phyloP scores from a whole-genome alignment of 2,329 filamentous ascomycete species.

The Chrysoporthe deuterocubensis region DNA sequence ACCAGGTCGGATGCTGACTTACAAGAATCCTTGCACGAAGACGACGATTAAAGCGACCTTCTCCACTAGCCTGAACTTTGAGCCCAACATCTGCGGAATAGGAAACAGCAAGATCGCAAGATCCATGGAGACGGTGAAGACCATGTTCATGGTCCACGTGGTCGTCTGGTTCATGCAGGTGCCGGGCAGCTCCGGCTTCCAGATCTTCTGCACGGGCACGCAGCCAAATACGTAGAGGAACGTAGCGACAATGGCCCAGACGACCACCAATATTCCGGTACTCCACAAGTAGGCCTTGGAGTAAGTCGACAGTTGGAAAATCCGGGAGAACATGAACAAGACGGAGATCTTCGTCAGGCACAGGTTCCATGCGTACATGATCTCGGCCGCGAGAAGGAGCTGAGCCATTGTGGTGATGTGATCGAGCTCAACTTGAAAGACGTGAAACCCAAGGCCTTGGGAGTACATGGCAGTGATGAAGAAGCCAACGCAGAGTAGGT shows the following conservation, averaged over 20 bases:
- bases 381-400: slow-evolving; percentile 51
- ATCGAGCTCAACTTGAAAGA: slow-evolving; percentile 40
- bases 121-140: slow-evolving; percentile 52
- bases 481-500: slow-evolving; percentile 48
- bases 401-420: slow-evolving; percentile 51
- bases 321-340: slow-evolving; percentile 57
- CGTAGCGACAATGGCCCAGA: slow-evolving; percentile 52
- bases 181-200: slow-evolving; percentile 50
- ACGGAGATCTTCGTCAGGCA: slow-evolving; percentile 55
- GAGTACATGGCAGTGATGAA: slow-evolving; percentile 53
- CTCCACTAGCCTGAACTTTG: slow-evolving; percentile 46
- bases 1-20: slow-evolving; percentile 29
- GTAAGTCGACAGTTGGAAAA: slow-evolving; percentile 51
- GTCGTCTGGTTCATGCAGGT: slow-evolving; percentile 54
- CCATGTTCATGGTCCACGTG: slow-evolving; percentile 55
- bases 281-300: slow-evolving; percentile 44
- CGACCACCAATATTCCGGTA: slow-evolving; percentile 48
- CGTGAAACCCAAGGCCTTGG: slow-evolving; percentile 52
- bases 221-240: slow-evolving; percentile 58
- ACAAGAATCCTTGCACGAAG: slow-evolving; percentile 51
- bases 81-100: slow-evolving; percentile 49
- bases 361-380: slow-evolving; percentile 52
- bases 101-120: slow-evolving; percentile 50
- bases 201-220: slow-evolving; percentile 52
- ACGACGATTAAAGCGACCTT: slow-evolving; percentile 50